Conservation (phyloP, 2,329 filamentous ascomycete species). For the Stenocarpella maydis region DNA sequence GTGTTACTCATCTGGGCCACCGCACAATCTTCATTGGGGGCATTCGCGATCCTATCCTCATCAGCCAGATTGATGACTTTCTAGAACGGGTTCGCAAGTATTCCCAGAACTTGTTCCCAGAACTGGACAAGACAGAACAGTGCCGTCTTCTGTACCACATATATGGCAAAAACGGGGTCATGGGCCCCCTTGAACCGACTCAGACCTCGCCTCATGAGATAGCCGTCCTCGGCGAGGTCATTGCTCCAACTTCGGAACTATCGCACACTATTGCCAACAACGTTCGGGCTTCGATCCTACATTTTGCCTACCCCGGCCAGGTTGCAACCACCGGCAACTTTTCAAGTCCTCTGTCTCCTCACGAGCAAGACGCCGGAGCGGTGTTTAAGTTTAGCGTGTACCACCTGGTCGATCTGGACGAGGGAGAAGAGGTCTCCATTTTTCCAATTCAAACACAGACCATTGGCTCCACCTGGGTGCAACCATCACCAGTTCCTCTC, state of each 20-base stretch:
- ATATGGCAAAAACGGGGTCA: not conserved
- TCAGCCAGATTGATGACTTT: not conserved
- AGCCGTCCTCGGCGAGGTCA: not conserved
- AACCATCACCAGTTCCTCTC: not conserved
- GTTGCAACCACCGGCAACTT: slow-evolving; percentile 3
- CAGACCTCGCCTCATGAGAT: not conserved
- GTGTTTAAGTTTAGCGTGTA: slow-evolving; percentile 10
- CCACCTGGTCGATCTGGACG: not conserved
- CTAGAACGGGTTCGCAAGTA: not conserved
- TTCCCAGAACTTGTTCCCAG: not conserved
- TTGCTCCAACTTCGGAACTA: not conserved
- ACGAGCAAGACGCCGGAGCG: slow-evolving; percentile 2
- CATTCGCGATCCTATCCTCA: not conserved
- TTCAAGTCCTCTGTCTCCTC: not conserved
- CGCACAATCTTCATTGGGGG: slow-evolving; percentile 1
- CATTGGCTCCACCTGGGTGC: not conserved
- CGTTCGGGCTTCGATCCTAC: slow-evolving; percentile 2
- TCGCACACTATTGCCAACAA: slow-evolving; percentile 5
- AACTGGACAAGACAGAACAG: not conserved
- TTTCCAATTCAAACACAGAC: not conserved
- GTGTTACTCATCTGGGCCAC: not conserved
- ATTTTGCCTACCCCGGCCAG: not conserved
- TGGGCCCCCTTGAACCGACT: not conserved
- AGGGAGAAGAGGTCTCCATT: not conserved
- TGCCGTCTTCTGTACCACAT: not conserved